phyloP scores from a whole-genome alignment of 2,329 filamentous ascomycete genomes.

The Colletotrichum graminicola region DNA sequence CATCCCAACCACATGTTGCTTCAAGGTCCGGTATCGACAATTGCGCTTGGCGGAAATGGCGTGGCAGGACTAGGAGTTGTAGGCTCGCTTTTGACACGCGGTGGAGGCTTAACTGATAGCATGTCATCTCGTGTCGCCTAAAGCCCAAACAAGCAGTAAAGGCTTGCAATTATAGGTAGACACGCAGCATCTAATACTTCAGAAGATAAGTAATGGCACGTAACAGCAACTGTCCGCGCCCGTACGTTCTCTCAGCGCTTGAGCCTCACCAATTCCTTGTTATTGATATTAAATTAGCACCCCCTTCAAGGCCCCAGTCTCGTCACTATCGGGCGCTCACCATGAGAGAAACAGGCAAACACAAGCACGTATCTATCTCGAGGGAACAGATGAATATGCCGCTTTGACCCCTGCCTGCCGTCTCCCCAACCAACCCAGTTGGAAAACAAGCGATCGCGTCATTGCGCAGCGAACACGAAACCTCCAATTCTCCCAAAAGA shows the following conservation, averaged over 20 bases:
- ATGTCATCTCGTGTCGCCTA: too few relatives aligned
- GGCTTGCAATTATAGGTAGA: neutral
- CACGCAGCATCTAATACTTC: neutral
- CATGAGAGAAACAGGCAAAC: too few relatives aligned
- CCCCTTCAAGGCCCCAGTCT: neutral
- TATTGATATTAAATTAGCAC: neutral
- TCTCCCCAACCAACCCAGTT: neutral
- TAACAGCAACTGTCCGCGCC: neutral
- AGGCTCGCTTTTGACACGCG: neutral
- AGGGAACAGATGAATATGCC: neutral
- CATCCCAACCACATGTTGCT: neutral
- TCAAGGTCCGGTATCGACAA: neutral
- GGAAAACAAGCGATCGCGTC: neutral
- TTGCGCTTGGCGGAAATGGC: neutral
- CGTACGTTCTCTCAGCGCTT: neutral
- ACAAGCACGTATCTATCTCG: neutral
- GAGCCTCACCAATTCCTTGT: neutral
- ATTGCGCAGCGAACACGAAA: neutral
- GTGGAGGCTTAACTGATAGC: too few relatives aligned
- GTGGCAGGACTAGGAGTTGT: neutral
- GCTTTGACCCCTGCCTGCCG: neutral
- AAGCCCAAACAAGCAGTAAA: neutral
- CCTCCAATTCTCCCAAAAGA: neutral
- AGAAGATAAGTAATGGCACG: neutral
- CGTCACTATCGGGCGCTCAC: neutral